A percentile compares a stretch with the other conserved stretches of the same genome.
phyloP scores from a whole-genome alignment of 306 rosid genomes.

The Acacia acuminata region DNA sequence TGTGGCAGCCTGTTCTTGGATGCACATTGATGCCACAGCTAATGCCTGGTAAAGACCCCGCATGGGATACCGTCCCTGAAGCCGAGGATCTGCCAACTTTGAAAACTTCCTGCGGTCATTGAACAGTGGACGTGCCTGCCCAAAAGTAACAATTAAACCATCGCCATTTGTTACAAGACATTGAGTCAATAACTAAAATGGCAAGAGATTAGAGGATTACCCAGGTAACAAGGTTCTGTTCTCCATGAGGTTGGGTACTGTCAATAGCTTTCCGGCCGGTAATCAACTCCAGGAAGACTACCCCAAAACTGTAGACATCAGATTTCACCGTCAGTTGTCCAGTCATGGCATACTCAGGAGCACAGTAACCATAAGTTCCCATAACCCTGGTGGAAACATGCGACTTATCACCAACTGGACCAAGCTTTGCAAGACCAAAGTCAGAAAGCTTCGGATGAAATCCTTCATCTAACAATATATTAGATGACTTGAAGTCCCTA shows the following conservation, averaged over 20 bases:
- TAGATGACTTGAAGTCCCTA: constrained; percentile 91
- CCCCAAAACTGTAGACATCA: constrained; percentile 89
- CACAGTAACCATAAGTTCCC: constrained; percentile 97
- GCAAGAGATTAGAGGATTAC: constrained; percentile 43
- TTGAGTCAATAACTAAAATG: constrained; percentile 17
- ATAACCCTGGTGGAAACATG: constrained; percentile 91
- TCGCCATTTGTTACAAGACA: constrained; percentile 20
- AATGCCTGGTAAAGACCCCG: constrained; percentile 88
- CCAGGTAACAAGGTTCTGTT: constrained; percentile 91
- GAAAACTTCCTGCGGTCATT: constrained; percentile 83
- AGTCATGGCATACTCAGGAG: constrained; percentile 95
- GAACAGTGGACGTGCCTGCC: constrained; percentile 84
- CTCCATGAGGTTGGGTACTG: constrained; percentile 74
- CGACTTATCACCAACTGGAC: constrained; percentile 91
- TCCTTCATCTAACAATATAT: constrained; percentile 84
- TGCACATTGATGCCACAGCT: constrained; percentile 96
- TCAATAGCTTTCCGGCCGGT: constrained; percentile 92
- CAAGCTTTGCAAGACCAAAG: constrained; percentile 95
- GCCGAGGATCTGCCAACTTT: constrained; percentile 77
- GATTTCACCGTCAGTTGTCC: constrained; percentile 92
- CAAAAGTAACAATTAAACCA: constrained; percentile 18
- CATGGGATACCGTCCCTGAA: constrained; percentile 88
- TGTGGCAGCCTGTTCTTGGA: constrained; percentile 89
- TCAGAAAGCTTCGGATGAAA: constrained; percentile 90
- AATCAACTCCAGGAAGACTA: constrained; percentile 84